Evolutionary conservation across 2,329 filamentous ascomycete genomes (phyloP).

Genomic region (Hymenoscyphus albidus): DNA sequence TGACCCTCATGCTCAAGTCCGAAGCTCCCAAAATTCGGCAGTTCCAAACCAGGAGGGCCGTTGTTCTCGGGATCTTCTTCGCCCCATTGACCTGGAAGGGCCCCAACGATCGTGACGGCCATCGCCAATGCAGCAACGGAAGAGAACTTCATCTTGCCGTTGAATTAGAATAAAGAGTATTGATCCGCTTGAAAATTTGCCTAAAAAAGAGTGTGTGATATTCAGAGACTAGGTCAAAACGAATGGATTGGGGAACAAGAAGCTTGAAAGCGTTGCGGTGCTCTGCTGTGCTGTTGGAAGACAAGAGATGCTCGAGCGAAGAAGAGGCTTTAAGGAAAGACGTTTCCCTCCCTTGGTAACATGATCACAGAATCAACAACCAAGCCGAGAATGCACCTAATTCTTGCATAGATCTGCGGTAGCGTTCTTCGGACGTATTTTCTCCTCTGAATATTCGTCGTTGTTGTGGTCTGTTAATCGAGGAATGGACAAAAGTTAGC

Average conservation of each 20-base stretch:
- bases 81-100: constrained; percentile 1
- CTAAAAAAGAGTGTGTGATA: constrained; percentile 33
- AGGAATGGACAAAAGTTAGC: constrained; percentile 6
- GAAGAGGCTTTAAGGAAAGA: constrained; percentile 4
- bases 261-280: constrained; percentile 12
- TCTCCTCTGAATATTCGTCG: not conserved
- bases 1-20: not conserved
- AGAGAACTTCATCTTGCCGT: constrained; percentile 61
- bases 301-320: not conserved
- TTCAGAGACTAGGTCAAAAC: constrained; percentile 24
- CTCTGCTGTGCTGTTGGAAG: constrained; percentile 4
- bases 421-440: constrained; percentile 7
- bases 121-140: constrained; percentile 47
- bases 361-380: constrained; percentile 1
- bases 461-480: constrained; percentile 7
- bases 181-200: not conserved
- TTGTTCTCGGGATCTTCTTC: not conserved
- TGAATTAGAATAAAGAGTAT: constrained; percentile 1
- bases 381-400: constrained; percentile 1
- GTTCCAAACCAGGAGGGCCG: not conserved
- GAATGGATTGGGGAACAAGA: constrained; percentile 7
- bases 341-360: not conserved
- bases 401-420: constrained; percentile 5
- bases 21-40: not conserved
- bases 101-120: constrained; percentile 8